A percentile compares a stretch with the other conserved stretches of the same genome.
These are phyloP conservation scores for Rhizoctonia solani DNA, from an alignment of 1,284 basidiomycete genomes.

Conservation along the genomic window DNA sequence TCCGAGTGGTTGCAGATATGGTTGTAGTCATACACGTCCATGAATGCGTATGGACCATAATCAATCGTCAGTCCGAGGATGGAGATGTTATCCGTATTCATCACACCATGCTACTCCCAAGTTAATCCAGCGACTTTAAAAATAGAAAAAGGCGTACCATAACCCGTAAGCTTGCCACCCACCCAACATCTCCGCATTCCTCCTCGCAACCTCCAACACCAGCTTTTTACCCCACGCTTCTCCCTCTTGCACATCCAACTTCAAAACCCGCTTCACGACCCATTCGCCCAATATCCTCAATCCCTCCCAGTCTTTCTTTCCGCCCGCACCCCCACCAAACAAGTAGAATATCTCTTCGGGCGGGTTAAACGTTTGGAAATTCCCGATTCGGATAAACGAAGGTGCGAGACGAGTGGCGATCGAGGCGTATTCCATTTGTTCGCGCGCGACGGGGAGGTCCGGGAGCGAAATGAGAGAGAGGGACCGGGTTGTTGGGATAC, in stretches of 20 bases:
- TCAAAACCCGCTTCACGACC: constrained; percentile 64
- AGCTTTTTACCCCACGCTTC: constrained; percentile 70
- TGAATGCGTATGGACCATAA: constrained; percentile 94
- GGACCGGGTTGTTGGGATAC: constrained; percentile 88
- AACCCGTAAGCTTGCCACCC: constrained; percentile 94
- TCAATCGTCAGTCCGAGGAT: constrained; percentile 92
- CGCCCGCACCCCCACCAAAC: constrained; percentile 66
- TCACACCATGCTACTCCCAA: constrained; percentile 67
- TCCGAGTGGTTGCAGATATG: constrained; percentile 97
- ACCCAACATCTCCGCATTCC: constrained; percentile 90
- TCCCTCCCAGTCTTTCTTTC: constrained; percentile 70
- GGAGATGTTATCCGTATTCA: constrained; percentile 94
- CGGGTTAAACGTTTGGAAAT: constrained; percentile 84
- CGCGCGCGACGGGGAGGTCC: constrained; percentile 74
- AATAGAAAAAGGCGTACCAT: constrained; percentile 52
- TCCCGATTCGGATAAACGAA: constrained; percentile 91
- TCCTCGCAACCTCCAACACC: constrained; percentile 73
- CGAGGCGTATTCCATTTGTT: constrained; percentile 78
- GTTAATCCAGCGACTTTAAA: neutral
- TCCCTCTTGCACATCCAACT: constrained; percentile 52
- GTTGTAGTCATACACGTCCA: constrained; percentile 83
- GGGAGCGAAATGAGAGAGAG: constrained; percentile 82
- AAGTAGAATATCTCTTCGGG: constrained; percentile 69
- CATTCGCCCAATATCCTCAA: constrained; percentile 75
- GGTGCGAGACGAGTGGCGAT: constrained; percentile 85